phyloP scores from a whole-genome alignment of 768 basidiomycete genomes.

The Termitomyces sp. region DNA sequence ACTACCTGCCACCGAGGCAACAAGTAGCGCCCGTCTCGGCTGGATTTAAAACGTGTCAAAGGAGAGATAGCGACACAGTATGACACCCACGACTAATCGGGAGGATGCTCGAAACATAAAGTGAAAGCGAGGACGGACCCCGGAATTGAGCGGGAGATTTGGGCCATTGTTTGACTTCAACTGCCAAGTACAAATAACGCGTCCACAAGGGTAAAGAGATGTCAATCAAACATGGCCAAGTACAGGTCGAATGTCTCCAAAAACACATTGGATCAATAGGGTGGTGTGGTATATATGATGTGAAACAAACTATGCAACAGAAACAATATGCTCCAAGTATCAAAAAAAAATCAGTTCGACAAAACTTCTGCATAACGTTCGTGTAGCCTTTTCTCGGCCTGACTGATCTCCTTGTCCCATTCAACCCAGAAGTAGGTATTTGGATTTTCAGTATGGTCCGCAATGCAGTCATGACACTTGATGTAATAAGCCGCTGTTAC shows the following conservation, averaged over 20 bases:
- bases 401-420: constrained; percentile 37
- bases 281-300: neutral
- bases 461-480: constrained; percentile 43
- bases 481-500: constrained; percentile 40
- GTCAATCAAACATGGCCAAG: neutral
- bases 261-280: neutral
- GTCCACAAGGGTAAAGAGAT: neutral
- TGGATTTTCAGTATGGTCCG: constrained; percentile 30
- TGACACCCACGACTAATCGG: constrained; percentile 9
- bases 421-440: constrained; percentile 25
- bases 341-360: neutral
- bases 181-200: neutral
- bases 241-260: neutral
- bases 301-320: neutral
- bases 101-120: constrained; percentile 15
- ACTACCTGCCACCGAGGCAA: constrained; percentile 27
- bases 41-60: constrained; percentile 11
- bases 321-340: neutral
- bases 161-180: neutral
- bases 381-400: constrained; percentile 30
- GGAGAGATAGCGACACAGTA: neutral
- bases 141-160: constrained; percentile 8
- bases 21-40: constrained; percentile 30
- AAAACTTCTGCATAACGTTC: constrained; percentile 1
- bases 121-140: neutral